Evolutionary conservation across 192 early-diverging fungal species (phyloP).

Genomic region (Pilobolus umbonatus): DNA sequence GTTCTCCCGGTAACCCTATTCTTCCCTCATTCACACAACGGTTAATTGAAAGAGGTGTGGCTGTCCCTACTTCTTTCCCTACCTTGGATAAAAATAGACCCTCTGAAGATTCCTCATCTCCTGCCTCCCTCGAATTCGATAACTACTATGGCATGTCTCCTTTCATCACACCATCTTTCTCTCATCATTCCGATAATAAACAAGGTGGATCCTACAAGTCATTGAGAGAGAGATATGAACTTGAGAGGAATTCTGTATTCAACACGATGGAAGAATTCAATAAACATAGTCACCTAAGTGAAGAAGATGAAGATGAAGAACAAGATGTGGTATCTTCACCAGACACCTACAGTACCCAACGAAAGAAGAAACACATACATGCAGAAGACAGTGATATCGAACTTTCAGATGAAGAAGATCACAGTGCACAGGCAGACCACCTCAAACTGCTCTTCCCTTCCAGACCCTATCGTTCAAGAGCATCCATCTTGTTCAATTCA

Average conservation of each 20-base stretch:
- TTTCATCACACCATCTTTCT: constrained; percentile 23
- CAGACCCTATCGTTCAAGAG: background rate
- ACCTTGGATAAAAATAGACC: constrained; percentile 13
- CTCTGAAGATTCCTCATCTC: constrained; percentile 2
- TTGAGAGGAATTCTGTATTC: constrained; percentile 14
- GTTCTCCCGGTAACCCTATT: background rate
- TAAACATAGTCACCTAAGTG: background rate
- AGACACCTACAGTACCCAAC: background rate
- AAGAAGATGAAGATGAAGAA: constrained; percentile 23
- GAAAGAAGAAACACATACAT: background rate
- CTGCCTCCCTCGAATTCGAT: constrained; percentile 20
- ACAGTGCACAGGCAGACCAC: background rate
- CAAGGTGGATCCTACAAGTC: constrained; percentile 12
- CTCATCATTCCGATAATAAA: background rate
- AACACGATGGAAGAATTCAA: background rate
- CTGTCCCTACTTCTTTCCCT: constrained; percentile 27
- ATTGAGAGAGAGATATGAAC: constrained; percentile 26
- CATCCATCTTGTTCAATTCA: background rate
- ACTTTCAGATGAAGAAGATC: constrained; percentile 26
- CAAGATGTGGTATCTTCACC: constrained; percentile 6
- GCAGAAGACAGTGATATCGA: constrained; percentile 35
- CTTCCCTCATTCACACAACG: constrained; percentile 24
- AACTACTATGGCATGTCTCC: constrained; percentile 31
- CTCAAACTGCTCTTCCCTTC: background rate
- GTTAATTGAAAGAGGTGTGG: constrained; percentile 25